These are phyloP conservation scores for Candida smagusa DNA, from an alignment of 1,139 yeast species.

Conservation along the genomic window DNA sequence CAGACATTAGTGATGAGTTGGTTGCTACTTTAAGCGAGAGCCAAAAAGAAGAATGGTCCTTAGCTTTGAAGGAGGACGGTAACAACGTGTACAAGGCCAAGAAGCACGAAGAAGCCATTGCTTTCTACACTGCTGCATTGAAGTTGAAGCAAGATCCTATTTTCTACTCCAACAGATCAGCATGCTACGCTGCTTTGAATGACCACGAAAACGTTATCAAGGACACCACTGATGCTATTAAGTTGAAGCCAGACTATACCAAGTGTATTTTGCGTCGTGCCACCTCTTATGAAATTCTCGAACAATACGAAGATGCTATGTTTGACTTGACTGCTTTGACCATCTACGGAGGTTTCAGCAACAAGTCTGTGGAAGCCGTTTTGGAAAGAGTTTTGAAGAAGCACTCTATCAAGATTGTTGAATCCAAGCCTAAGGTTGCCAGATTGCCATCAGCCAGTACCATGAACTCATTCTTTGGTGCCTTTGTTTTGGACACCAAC, in stretches of 20 bases:
- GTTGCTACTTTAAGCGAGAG: slow-evolving; percentile 46
- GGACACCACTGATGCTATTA: slow-evolving; percentile 83
- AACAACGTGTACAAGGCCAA: slow-evolving; percentile 73
- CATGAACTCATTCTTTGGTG: slow-evolving; percentile 81
- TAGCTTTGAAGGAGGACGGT: slow-evolving; percentile 85
- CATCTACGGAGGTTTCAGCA: slow-evolving; percentile 73
- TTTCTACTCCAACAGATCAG: slow-evolving; percentile 90
- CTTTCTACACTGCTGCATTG: slow-evolving; percentile 75
- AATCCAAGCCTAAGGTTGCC: slow-evolving; percentile 48
- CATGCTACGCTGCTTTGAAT: slow-evolving; percentile 83
- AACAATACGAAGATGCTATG: slow-evolving; percentile 78
- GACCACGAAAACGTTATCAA: slow-evolving; percentile 80
- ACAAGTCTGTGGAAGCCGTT: slow-evolving; percentile 72
- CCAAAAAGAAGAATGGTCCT: slow-evolving; percentile 68
- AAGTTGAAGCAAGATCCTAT: slow-evolving; percentile 76
- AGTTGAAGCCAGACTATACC: slow-evolving; percentile 82
- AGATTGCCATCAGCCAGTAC: slow-evolving; percentile 84
- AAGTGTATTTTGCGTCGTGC: slow-evolving; percentile 74
- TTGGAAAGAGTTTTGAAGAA: slow-evolving; percentile 85
- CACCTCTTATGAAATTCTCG: slow-evolving; percentile 81
- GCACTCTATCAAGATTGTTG: slow-evolving; percentile 67
- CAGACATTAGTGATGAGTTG: slow-evolving; percentile 47
- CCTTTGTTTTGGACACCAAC: slow-evolving; percentile 47
- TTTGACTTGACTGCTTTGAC: slow-evolving; percentile 87
- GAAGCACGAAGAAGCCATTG: slow-evolving; percentile 69